phyloP scores from a whole-genome alignment of 495 filamentous ascomycete species.

The Bacidia rubella region DNA sequence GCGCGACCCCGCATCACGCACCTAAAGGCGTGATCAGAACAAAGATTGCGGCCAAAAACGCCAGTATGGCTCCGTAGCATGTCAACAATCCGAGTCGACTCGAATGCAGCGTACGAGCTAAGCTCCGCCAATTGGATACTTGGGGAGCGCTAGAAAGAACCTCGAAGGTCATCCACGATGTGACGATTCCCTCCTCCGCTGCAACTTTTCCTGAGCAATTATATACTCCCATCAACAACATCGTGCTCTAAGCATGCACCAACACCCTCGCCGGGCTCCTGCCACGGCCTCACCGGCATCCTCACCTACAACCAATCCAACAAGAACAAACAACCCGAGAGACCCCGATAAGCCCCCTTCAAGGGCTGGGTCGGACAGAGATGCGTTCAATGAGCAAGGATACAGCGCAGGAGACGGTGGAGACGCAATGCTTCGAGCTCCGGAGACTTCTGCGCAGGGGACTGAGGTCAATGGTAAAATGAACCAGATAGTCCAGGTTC shows the following conservation, averaged over 20 bases:
- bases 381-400: slow-evolving; percentile 28
- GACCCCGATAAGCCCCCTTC: slow-evolving; percentile 36
- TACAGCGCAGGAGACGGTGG: slow-evolving; percentile 30
- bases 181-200: background rate
- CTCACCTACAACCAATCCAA: slow-evolving; percentile 50
- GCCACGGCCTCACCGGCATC: slow-evolving; percentile 51
- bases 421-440: slow-evolving; percentile 30
- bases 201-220: background rate
- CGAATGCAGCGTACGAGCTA: background rate
- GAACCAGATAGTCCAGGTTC: slow-evolving; percentile 82
- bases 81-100: background rate
- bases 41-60: background rate
- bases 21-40: slow-evolving; percentile 1
- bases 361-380: slow-evolving; percentile 28
- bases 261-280: slow-evolving; percentile 61
- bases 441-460: slow-evolving; percentile 20
- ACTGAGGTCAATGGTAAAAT: slow-evolving; percentile 59
- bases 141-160: background rate
- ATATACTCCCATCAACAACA: background rate
- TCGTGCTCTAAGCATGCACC: slow-evolving; percentile 49
- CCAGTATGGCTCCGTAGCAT: background rate
- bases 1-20: slow-evolving; percentile 7
- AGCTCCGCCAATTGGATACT: background rate
- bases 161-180: background rate
- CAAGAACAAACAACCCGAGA: slow-evolving; percentile 58